Evolutionary conservation across 176 grass and related monocot genomes (phyloP).

Genomic region (Carex myosuroides): DNA sequence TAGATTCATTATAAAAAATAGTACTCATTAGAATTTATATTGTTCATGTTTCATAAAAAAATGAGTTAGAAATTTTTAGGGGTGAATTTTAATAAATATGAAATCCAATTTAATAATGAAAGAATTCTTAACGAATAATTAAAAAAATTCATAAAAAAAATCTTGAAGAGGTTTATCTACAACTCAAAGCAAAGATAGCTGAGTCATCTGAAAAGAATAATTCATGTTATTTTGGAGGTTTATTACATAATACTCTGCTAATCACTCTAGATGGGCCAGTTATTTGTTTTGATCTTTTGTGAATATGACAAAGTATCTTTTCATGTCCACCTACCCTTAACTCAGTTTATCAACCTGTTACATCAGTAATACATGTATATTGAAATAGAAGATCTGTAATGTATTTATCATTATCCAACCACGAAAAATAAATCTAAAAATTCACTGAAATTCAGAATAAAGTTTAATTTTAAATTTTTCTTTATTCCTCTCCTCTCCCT

Average conservation of each 20-base stretch:
- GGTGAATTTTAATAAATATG: not conserved
- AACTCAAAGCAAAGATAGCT: not conserved
- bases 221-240: not conserved
- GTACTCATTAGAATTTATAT: not conserved
- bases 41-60: not conserved
- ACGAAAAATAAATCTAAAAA: constrained; percentile 1
- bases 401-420: constrained; percentile 9
- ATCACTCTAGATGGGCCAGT: not conserved
- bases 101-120: not conserved
- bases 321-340: not conserved
- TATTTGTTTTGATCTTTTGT: not conserved
- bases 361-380: not conserved
- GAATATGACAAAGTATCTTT: not conserved
- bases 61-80: not conserved
- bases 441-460: not conserved
- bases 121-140: not conserved
- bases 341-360: not conserved
- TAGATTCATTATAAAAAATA: too few species aligned
- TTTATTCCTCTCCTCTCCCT: constrained; percentile 26
- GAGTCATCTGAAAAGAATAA: not conserved
- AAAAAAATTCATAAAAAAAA: not conserved
- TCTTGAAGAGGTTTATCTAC: not conserved
- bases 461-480: not conserved
- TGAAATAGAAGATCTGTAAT: not conserved
- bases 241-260: not conserved